Conservation (phyloP, 1,284 basidiomycete genomes). For the Neotropicomus parvogracilis region DNA sequence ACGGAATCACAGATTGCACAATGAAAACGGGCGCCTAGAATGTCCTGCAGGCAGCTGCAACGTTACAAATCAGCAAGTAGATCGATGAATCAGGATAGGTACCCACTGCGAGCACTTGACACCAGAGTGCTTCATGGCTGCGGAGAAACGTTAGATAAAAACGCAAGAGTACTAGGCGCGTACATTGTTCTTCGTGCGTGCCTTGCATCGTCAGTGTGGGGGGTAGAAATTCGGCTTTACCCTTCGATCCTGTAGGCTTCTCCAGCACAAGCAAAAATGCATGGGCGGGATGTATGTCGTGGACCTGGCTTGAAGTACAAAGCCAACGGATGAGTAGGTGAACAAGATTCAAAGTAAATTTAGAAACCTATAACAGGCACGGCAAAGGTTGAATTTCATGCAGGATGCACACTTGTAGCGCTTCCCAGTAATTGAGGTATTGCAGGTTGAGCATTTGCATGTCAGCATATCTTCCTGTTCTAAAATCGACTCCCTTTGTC, state of each 20-base stretch:
- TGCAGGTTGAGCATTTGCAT: conserved; percentile 76
- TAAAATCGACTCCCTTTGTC: conserved; percentile 28
- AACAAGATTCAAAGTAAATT: background rate
- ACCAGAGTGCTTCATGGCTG: conserved; percentile 68
- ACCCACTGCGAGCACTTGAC: conserved; percentile 79
- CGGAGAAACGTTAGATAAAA: conserved; percentile 15
- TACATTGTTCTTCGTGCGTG: conserved; percentile 60
- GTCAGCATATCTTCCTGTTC: conserved; percentile 66
- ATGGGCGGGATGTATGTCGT: conserved; percentile 86
- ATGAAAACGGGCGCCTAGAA: conserved; percentile 86
- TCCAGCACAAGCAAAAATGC: conserved; percentile 80
- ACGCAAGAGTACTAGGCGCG: conserved; percentile 23
- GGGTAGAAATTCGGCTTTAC: conserved; percentile 39
- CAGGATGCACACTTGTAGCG: conserved; percentile 86
- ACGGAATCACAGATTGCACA: conserved; percentile 82
- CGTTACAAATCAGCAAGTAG: background rate
- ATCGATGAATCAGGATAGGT: background rate
- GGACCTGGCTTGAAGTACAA: conserved; percentile 56
- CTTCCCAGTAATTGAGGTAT: conserved; percentile 53
- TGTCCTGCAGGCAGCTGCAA: conserved; percentile 80
- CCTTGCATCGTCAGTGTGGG: conserved; percentile 32
- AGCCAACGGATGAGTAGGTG: conserved; percentile 3
- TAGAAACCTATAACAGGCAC: conserved; percentile 71
- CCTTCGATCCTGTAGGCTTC: conserved; percentile 40
- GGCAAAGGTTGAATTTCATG: conserved; percentile 73